A percentile compares a stretch with the other conserved stretches of the same genome.
phyloP scores from a whole-genome alignment of 2,329 filamentous ascomycete species.

The Ophiostoma angusticollis region DNA sequence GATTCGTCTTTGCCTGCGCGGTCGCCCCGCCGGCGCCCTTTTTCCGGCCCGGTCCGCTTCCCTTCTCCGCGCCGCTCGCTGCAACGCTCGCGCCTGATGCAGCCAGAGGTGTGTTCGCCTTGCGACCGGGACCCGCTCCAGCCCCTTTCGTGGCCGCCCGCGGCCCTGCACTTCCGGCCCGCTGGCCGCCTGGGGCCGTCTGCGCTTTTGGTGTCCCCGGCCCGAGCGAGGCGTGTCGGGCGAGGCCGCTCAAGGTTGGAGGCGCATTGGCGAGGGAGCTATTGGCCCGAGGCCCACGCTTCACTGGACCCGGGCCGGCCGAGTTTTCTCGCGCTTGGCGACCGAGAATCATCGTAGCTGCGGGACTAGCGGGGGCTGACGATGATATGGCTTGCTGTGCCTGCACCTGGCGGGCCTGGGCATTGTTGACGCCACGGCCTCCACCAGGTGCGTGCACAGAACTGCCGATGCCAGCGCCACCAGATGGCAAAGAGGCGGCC shows the following conservation, averaged over 20 bases:
- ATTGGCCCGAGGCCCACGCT: conserved; percentile 38
- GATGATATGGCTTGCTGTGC: conserved; percentile 35
- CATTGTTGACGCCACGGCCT: conserved; percentile 26
- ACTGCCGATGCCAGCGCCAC: neutral
- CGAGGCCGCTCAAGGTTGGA: conserved; percentile 42
- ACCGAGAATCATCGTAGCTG: conserved; percentile 46
- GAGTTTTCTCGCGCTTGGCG: conserved; percentile 45
- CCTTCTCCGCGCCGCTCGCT: conserved; percentile 17
- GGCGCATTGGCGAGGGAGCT: conserved; percentile 35
- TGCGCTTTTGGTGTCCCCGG: conserved; percentile 47
- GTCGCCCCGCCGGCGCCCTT: conserved; percentile 27
- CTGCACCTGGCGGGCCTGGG: conserved; percentile 38
- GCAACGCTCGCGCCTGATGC: neutral
- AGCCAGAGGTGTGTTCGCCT: conserved; percentile 29
- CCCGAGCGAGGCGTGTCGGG: conserved; percentile 49
- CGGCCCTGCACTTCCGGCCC: conserved; percentile 47
- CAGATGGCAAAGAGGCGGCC: neutral
- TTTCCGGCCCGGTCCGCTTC: conserved; percentile 28
- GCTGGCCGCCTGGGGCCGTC: conserved; percentile 18
- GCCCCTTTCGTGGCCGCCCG: conserved; percentile 36
- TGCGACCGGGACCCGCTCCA: conserved; percentile 28
- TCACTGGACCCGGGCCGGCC: conserved; percentile 41
- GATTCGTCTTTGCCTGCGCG: conserved; percentile 37
- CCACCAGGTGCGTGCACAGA: neutral
- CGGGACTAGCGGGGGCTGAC: conserved; percentile 47